Evolutionary conservation across 2,329 filamentous ascomycete species (phyloP).

Genomic region (Bipolaris cookei): DNA sequence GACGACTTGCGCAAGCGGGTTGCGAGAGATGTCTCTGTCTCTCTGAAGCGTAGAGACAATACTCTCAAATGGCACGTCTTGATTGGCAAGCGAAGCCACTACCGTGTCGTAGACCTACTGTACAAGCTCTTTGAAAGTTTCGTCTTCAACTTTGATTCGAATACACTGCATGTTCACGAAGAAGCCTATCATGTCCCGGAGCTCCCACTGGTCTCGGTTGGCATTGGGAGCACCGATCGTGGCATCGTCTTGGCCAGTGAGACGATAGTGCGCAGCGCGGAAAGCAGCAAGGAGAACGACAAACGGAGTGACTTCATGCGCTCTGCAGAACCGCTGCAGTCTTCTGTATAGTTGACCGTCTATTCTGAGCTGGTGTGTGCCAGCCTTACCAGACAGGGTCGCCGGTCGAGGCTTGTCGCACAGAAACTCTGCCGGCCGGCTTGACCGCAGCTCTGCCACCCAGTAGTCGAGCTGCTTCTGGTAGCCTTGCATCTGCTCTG

Average conservation of each 20-base stretch:
- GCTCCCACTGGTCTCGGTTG: constrained; percentile 9
- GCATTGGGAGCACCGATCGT: constrained; percentile 11
- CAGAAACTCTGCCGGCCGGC: constrained; percentile 4
- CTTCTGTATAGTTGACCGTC: background rate
- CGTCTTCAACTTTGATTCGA: constrained; percentile 7
- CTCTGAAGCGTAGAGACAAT: background rate
- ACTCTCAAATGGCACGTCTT: constrained; percentile 3
- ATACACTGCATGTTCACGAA: constrained; percentile 21
- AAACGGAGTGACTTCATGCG: constrained; percentile 2
- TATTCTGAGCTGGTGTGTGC: background rate
- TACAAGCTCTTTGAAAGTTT: constrained; percentile 10
- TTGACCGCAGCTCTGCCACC: background rate
- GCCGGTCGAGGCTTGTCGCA: constrained; percentile 6
- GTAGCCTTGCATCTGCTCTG: background rate
- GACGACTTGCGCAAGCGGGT: constrained; percentile 1
- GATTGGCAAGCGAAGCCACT: background rate
- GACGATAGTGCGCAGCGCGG: constrained; percentile 10
- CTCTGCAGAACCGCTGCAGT: background rate
- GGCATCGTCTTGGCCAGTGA: constrained; percentile 13
- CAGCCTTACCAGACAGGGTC: background rate
- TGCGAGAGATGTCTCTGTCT: constrained; percentile 1
- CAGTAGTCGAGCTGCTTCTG: background rate
- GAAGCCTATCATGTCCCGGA: constrained; percentile 17
- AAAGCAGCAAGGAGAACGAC: constrained; percentile 12
- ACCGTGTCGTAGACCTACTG: background rate